phyloP scores from a whole-genome alignment of 2,329 filamentous ascomycete species.

The Pseudocercospora ulei region DNA sequence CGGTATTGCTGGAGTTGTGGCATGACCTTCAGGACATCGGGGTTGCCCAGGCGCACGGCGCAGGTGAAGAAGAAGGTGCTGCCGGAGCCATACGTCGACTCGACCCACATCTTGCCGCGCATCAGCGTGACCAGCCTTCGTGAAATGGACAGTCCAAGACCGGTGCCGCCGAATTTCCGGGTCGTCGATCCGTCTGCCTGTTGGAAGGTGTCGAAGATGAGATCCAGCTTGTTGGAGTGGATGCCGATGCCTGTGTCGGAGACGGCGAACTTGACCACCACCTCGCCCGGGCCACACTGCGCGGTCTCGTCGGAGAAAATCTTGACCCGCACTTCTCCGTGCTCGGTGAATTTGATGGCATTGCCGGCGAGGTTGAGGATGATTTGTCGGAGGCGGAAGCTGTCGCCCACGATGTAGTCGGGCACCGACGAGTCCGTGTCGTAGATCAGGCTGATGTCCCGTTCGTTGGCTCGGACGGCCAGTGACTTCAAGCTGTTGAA shows the following conservation, averaged over 20 bases:
- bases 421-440: slow-evolving; percentile 87
- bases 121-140: slow-evolving; percentile 91
- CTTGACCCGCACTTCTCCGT: slow-evolving; percentile 90
- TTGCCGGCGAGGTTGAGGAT: slow-evolving; percentile 96
- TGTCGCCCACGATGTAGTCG: slow-evolving; percentile 91
- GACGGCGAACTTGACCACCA: slow-evolving; percentile 90
- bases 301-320: slow-evolving; percentile 63
- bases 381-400: slow-evolving; percentile 90
- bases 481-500: slow-evolving; percentile 96
- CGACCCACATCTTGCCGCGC: slow-evolving; percentile 94
- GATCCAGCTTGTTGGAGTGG: slow-evolving; percentile 82
- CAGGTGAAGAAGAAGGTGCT: slow-evolving; percentile 97
- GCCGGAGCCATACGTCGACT: slow-evolving; percentile 80
- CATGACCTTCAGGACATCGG: slow-evolving; percentile 66
- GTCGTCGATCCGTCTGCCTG: slow-evolving; percentile 96
- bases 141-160: slow-evolving; percentile 86
- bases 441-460: slow-evolving; percentile 84
- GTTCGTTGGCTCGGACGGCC: slow-evolving; percentile 95
- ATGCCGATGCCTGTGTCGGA: slow-evolving; percentile 96
- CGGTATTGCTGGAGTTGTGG: slow-evolving; percentile 83
- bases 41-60: slow-evolving; percentile 71
- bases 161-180: slow-evolving; percentile 88
- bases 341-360: slow-evolving; percentile 97
- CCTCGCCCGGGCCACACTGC: slow-evolving; percentile 61
- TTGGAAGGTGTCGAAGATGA: slow-evolving; percentile 98